Conservation (phyloP, 768 basidiomycete genomes). For the Agrocybe chaxingu region DNA sequence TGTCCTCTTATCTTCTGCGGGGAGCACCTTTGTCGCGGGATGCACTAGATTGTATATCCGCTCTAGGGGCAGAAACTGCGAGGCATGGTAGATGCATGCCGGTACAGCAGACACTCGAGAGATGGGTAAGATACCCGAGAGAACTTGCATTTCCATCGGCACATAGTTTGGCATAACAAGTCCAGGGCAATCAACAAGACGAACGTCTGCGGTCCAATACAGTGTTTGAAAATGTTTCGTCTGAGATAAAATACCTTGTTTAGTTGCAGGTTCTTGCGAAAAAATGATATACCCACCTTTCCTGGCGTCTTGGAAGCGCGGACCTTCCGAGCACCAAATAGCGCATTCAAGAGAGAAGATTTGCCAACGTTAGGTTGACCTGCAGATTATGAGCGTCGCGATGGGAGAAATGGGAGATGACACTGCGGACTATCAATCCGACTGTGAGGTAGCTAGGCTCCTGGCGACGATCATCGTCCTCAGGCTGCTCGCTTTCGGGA, state of each 20-base stretch:
- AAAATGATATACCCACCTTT: constrained; percentile 47
- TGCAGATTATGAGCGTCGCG: constrained; percentile 19
- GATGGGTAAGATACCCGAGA: constrained; percentile 72
- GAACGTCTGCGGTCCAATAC: constrained; percentile 82
- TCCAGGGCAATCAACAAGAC: constrained; percentile 94
- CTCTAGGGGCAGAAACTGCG: constrained; percentile 75
- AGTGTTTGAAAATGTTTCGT: constrained; percentile 96
- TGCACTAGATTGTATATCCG: constrained; percentile 57
- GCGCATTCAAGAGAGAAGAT: constrained; percentile 86
- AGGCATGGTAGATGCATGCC: constrained; percentile 72
- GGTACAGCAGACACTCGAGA: constrained; percentile 82
- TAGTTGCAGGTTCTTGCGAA: not conserved
- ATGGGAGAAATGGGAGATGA: not conserved
- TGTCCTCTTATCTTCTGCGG: constrained; percentile 66
- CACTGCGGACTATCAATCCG: constrained; percentile 61
- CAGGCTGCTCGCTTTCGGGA: constrained; percentile 21
- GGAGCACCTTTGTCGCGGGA: constrained; percentile 35
- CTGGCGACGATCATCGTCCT: constrained; percentile 20
- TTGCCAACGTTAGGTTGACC: constrained; percentile 98
- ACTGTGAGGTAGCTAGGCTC: constrained; percentile 69
- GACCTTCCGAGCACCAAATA: constrained; percentile 78
- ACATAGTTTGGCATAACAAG: constrained; percentile 85
- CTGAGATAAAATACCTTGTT: constrained; percentile 29
- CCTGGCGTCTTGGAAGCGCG: constrained; percentile 84
- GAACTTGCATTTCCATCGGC: constrained; percentile 82